Base-by-base conservation (phyloP, 768 basidiomycete species). In the Calocybe cyanea region DNA sequence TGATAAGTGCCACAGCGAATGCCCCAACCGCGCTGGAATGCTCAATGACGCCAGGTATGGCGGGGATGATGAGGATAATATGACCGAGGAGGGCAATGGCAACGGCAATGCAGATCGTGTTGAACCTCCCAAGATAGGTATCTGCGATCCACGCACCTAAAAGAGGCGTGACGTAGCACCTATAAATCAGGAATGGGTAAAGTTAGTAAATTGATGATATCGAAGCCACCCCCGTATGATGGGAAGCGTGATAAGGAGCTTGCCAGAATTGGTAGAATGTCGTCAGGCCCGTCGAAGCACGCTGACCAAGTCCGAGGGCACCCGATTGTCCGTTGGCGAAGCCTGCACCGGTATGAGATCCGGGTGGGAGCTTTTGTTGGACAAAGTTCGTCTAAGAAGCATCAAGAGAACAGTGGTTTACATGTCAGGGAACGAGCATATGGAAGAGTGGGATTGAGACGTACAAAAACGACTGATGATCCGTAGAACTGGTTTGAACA, bases 181-280 rank as follows among this genome's bases (percentile, higher is more conserved):
- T 81, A 55, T 21, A 19, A 9, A 28, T 28, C 6, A 11, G n/a
- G n/a, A n/a, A n/a, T n/a, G n/a, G n/a, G n/a, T n/a, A n/a, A n/a
- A n/a, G n/a, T n/a, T n/a, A n/a, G n/a, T n/a, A n/a, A n/a, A n/a
- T n/a, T 32, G 31, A 8, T n/a, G n/a, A n/a, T 32, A 32, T 32
- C n/a, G n/a, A 32, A 32, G 31, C n/a, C n/a, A 8, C 8, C 9
- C 31, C n/a, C 31, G 9, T n/a, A 39, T 24, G 25, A 15, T 37
- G 0, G 23, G 36, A 3, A 21, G 46, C 13, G 23, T 25, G 23
- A 18, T n/a, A 28, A 19, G 38, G 19, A 14, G 57, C 68, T 11
- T 50, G 80, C 83, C 84, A 86, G 63, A 86, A 85, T 49, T 72
- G 75, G 62, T 82, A 85, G 64, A 86, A 85, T 0, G 82, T 85